Percentiles rank a stretch among this genome's conserved stretches.
These are phyloP conservation scores for Pezicula rhizophila DNA, from an alignment of 2,329 filamentous ascomycete genomes.

Conservation along the genomic window DNA sequence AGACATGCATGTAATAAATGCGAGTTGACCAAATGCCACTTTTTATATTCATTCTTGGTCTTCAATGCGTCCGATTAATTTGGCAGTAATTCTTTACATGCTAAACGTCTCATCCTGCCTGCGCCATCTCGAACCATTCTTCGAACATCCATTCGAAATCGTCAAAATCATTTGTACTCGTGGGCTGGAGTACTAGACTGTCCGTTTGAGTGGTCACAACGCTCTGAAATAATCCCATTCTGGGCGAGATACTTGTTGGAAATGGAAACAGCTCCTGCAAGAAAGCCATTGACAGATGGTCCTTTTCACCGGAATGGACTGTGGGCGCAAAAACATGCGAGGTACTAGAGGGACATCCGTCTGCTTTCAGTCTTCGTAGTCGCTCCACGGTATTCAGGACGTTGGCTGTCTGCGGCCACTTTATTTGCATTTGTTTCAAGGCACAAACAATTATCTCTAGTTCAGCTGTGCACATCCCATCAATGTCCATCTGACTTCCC, in stretches of 20 bases:
- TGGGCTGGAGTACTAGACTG: neutral
- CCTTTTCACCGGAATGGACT: neutral
- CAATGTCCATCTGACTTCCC: neutral
- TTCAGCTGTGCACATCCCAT: neutral
- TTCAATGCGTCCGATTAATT: too few relatives aligned
- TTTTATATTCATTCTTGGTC: too few relatives aligned
- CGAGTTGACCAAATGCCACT: too few relatives aligned
- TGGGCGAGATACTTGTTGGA: neutral
- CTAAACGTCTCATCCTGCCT: constrained; percentile 18
- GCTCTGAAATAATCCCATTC: neutral
- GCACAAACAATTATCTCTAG: neutral
- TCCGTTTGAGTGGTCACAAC: neutral
- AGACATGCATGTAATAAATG: too few relatives aligned
- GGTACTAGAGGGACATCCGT: too few relatives aligned
- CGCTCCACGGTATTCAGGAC: neutral
- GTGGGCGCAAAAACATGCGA: neutral
- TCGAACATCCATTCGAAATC: neutral
- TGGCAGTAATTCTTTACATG: too few relatives aligned
- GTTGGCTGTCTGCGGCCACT: neutral
- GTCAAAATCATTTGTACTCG: neutral
- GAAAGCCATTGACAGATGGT: neutral
- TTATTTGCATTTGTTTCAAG: neutral
- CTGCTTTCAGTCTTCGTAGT: neutral
- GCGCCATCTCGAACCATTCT: neutral
- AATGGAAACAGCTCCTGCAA: neutral